phyloP scores from a whole-genome alignment of 2,329 filamentous ascomycete genomes.

The Pseudophaeomoniella oleicola region DNA sequence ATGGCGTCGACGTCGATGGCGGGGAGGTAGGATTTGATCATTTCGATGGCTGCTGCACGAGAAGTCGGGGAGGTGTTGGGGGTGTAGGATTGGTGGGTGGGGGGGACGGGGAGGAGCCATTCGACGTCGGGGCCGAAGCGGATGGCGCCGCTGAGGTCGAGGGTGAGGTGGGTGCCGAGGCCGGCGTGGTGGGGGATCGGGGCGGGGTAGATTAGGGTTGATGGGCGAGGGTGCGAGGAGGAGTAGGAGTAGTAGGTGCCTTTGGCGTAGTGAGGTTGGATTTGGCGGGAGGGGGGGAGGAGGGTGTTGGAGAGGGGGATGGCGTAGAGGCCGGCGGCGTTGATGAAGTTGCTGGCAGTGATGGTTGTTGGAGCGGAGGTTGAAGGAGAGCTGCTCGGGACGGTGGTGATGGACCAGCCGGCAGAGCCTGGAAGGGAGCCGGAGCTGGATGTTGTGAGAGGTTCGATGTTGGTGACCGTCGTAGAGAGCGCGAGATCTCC shows the following conservation, averaged over 20 bases:
- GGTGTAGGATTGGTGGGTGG: constrained; percentile 54
- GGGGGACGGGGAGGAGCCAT: constrained; percentile 55
- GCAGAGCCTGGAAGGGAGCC: constrained; percentile 53
- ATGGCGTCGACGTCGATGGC: constrained; percentile 52
- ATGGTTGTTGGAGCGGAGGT: constrained; percentile 35
- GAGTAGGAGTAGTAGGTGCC: constrained; percentile 88
- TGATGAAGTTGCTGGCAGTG: constrained; percentile 64
- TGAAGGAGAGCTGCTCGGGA: not conserved
- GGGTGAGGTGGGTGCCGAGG: constrained; percentile 85
- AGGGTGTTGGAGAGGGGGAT: constrained; percentile 72
- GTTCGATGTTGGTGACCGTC: constrained; percentile 45
- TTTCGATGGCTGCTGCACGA: constrained; percentile 51
- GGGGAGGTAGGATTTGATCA: constrained; percentile 70
- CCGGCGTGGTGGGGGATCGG: constrained; percentile 70
- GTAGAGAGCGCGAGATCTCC: constrained; percentile 61
- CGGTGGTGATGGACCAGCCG: not conserved
- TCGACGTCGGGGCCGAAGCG: constrained; percentile 93
- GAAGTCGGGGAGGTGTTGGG: constrained; percentile 52
- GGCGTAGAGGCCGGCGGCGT: constrained; percentile 71
- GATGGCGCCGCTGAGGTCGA: constrained; percentile 71
- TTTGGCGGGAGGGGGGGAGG: constrained; percentile 40
- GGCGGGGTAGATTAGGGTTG: constrained; percentile 73
- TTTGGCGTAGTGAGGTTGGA: constrained; percentile 68
- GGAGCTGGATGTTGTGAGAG: constrained; percentile 32
- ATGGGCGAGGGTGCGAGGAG: constrained; percentile 47